Base-by-base conservation (phyloP, 805 yeast genomes). In the Millerozyma miso region DNA sequence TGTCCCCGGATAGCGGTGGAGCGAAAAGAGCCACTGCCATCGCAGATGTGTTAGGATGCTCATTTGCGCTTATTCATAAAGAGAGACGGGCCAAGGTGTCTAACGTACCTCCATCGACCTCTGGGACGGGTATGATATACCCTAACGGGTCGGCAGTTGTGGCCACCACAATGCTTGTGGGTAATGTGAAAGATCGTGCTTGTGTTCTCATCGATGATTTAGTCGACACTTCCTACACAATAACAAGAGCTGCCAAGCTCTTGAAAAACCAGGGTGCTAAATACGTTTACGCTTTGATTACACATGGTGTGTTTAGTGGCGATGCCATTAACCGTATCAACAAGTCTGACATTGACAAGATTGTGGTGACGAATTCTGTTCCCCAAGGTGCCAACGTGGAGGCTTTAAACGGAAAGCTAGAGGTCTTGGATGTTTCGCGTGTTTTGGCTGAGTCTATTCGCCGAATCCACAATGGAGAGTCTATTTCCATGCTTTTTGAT, bases 1-100 rank as follows among this genome's bases (percentile, higher is more conserved):
- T 93, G 29, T 88, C 97, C 1, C 99, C 99, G 0, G 99, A 93
- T 65, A 93, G 97, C 17, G 99, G 99, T 58, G 99, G 99, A 48
- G 99, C 99, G 39, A 93, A 93, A 63, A 73, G 99, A 51, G 97
- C 99, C 26, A 87, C 96, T 1, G 84, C 91, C 1, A 77, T 93
- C 47, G 99, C 99, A 1, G 99, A 93, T 65, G 78, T 85, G 1
- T 67, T 93, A 44, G 89, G 88, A 15, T 77, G 93, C 70, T 78
- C 89, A 19, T 90, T 93, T 69, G 99, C 99, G 0, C 72, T 93
- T 63, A 89, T 93, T 50, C 98, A 93, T 66, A 93, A 93, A 65
- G 99, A 93, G 60, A 74, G 96, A 59, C 73, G 95, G 50, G 77
- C 73, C 37, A 69, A 65, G 43, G 62, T 63, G 4, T 59, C 72